A percentile compares a stretch with the other conserved stretches of the same genome.
Conservation (phyloP, 495 filamentous ascomycete species). For the Hypoxylon lienhwacheense region DNA sequence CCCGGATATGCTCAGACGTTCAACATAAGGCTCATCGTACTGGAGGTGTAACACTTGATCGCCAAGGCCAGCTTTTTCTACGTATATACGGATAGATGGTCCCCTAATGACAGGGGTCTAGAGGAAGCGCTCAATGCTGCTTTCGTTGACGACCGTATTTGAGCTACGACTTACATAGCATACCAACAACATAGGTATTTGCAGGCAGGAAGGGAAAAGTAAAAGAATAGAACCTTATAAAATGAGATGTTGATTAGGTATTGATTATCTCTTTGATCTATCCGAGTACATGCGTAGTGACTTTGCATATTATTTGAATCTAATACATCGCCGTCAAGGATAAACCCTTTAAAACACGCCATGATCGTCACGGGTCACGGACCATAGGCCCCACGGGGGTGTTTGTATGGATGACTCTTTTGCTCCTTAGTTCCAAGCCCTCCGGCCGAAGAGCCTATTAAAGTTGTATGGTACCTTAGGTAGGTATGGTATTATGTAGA, state of each 20-base stretch:
- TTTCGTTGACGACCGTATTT: conserved; percentile 11
- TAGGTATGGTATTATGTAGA: background rate
- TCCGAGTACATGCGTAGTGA: background rate
- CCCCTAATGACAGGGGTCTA: too few relatives aligned
- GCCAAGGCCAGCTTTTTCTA: conserved; percentile 22
- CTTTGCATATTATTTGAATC: conserved; percentile 6
- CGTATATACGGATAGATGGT: too few relatives aligned
- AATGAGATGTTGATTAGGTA: too few relatives aligned
- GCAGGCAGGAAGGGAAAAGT: too few relatives aligned
- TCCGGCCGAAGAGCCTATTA: conserved; percentile 13
- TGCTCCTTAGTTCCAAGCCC: conserved; percentile 1
- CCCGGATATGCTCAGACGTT: conserved; percentile 33
- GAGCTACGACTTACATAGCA: conserved; percentile 17
- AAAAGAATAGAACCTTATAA: too few relatives aligned
- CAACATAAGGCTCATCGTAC: conserved; percentile 26
- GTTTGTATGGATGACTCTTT: conserved; percentile 10
- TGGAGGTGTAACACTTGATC: conserved; percentile 28
- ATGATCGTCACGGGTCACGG: conserved; percentile 29
- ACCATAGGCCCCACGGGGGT: conserved; percentile 18
- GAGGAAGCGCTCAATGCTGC: conserved; percentile 5
- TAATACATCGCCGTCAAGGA: conserved; percentile 20
- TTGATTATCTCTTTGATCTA: background rate
- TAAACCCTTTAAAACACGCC: conserved; percentile 15
- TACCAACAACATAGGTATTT: background rate
- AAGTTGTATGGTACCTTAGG: background rate